Base-by-base conservation (phyloP, 208 protist species). In the Leishmania lainsoni region DNA sequence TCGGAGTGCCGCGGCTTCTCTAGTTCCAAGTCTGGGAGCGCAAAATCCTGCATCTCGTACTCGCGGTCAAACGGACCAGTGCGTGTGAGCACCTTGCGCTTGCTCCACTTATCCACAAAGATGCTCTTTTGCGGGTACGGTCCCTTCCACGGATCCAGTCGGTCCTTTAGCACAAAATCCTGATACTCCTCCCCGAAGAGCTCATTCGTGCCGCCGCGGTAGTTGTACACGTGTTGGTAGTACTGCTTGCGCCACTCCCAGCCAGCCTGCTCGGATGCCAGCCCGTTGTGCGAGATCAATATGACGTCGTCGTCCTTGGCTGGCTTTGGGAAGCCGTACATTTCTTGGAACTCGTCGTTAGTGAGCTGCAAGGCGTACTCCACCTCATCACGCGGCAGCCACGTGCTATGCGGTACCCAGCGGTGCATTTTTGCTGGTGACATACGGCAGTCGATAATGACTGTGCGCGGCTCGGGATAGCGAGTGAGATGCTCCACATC, bases 41-140 rank as follows among this genome's bases (percentile, higher is more conserved):
- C 92, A 86, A 96, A 96, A 85, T 98, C 94, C 72, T 98, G 94
- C 94, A 98, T 98, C 78, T 98, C 94, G 83, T 98, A 98, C 78
- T 98, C 92, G 12, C 94, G 88, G 66, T 98, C 94, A 86, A 98
- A 98, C 10, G 94, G 94, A 1, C 94, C 94, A 59, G 92, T 96
- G 61, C 94, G 90, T 42, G 83, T 85, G 17, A 98, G 85, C 69
- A 98, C 92, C 70, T 98, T 98, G 39, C 94, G 86, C 81, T 98
- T 98, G 71, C 93, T 96, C 93, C 94, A 98, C 87, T 98, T 98
- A 79, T 98, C 94, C 4, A 96, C 93, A 80, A 95, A 98, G 71
- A 98, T 94, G 73, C 92, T 91, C 83, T 84, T 96, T 70, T 98
- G 94, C 42, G 94, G 94, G 80, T 95, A 98, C 26, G 94, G 94